Base-by-base conservation (phyloP, 352 stramenopile species). In the Globisporangium parvum region DNA sequence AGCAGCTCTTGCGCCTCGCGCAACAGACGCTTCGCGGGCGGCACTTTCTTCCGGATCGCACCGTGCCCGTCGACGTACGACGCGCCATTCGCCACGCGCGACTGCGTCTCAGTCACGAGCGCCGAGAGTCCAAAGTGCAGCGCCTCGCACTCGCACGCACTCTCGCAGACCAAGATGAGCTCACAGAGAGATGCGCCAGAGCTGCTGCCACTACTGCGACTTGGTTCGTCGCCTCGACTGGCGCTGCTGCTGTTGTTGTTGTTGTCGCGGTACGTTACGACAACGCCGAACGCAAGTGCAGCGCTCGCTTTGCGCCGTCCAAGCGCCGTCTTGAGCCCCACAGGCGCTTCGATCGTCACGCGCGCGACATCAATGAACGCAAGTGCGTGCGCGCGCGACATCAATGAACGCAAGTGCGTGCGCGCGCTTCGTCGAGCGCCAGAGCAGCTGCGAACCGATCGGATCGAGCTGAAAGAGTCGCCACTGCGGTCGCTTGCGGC, bases 61-160 rank as follows among this genome's bases (percentile, higher is more conserved):
- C 79, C 79, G 47, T 87, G 70, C 17, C 73, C 69, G 51, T 90
- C 79, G 1, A 87, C 76, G 50, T 81, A 87, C 23, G 63, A 80
- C 1, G 74, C 77, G 2, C 76, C 76, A 23, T 75, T 54, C 10
- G 66, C 65, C 0, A 77, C 74, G 46, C 76, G 68, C 0, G 48
- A 64, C 17, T 65, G 60, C 3, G 65, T 70, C 57, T 90, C 79
- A 0, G 48, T 55, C 55, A 85, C 58, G 31, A 90, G 51, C 44
- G 76, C 70, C 20, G 62, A 63, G 41, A 90, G 53, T 6, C 75
- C 76, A 60, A 80, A 81, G 50, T 66, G 60, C 28, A 90, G 63
- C 20, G 78, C 76, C 21, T 85, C 63, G 55, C 75, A 79, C 53
- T 87, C 79, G 44, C 69, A 77, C 26, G 69, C 51, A n/a, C 73